Evolutionary conservation across 2,329 filamentous ascomycete species (phyloP).

Genomic region (Exophiala dermatitidis): DNA sequence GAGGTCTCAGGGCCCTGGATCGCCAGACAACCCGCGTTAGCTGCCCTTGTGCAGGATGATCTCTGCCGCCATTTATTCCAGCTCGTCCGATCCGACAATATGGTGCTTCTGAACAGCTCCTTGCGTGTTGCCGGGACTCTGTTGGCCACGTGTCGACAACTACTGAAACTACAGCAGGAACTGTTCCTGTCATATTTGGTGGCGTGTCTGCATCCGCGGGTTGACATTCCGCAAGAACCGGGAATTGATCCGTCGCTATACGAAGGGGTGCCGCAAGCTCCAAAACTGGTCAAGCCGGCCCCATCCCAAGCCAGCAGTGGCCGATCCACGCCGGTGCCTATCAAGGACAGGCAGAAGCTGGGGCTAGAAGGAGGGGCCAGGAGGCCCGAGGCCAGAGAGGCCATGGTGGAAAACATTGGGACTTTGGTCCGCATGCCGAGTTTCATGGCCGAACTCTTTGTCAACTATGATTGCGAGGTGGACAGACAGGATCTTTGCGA

Average conservation of each 20-base stretch:
- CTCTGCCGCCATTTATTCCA: conserved; percentile 94
- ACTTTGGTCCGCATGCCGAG: conserved; percentile 86
- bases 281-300: conserved; percentile 75
- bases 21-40: conserved; percentile 80
- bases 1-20: conserved; percentile 96
- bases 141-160: conserved; percentile 78
- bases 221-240: conserved; percentile 84
- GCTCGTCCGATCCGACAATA: conserved; percentile 90
- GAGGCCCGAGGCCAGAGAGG: conserved; percentile 90
- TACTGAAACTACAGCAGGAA: conserved; percentile 93
- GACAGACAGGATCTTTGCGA: conserved; percentile 88
- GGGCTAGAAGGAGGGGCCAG: conserved; percentile 85
- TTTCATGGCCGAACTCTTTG: conserved; percentile 90
- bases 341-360: conserved; percentile 86
- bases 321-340: conserved; percentile 78
- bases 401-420: conserved; percentile 95
- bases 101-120: conserved; percentile 88
- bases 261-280: conserved; percentile 83
- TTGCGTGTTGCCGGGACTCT: conserved; percentile 86
- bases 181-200: conserved; percentile 91
- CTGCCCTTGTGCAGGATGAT: conserved; percentile 81
- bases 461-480: conserved; percentile 96
- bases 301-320: conserved; percentile 70
- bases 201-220: conserved; percentile 84
- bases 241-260: conserved; percentile 89